Conservation (phyloP, 73 alveolate genomes). For the Paramecium biaurelia region DNA sequence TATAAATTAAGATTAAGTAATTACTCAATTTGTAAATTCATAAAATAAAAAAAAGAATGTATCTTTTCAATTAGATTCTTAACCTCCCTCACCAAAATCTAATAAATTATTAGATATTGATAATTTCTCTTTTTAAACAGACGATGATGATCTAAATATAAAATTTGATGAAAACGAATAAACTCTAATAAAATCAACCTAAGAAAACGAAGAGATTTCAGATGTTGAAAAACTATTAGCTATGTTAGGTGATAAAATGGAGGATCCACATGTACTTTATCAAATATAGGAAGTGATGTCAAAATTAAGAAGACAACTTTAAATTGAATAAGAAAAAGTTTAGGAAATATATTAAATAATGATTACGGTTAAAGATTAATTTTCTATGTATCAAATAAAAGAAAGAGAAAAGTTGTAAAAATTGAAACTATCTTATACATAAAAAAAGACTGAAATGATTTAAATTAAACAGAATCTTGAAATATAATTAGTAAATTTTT, state of each 20-base stretch:
- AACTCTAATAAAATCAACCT: not conserved
- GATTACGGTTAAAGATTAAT: not conserved
- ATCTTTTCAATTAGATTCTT: not conserved
- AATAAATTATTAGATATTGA: not conserved
- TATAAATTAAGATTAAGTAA: not conserved
- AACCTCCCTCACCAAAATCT: conserved; percentile 26
- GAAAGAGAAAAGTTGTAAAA: conserved; percentile 8
- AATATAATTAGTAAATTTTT: not conserved
- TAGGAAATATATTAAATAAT: not conserved
- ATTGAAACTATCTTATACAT: not conserved
- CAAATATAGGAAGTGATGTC: conserved; percentile 2
- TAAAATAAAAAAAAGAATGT: not conserved
- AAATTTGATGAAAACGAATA: conserved; percentile 18
- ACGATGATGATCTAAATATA: not conserved
- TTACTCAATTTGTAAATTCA: not conserved
- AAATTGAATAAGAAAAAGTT: not conserved
- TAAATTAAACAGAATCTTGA: not conserved
- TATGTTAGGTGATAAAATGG: conserved; percentile 15
- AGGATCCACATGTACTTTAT: not conserved
- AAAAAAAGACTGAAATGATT: not conserved
- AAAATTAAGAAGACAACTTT: not conserved
- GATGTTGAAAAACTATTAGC: conserved; percentile 45
- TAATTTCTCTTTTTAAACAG: not conserved
- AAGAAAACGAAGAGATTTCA: not conserved
- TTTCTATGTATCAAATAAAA: not conserved